Evolutionary conservation across 805 yeast species (phyloP).

Genomic region (Clavispora fructus): DNA sequence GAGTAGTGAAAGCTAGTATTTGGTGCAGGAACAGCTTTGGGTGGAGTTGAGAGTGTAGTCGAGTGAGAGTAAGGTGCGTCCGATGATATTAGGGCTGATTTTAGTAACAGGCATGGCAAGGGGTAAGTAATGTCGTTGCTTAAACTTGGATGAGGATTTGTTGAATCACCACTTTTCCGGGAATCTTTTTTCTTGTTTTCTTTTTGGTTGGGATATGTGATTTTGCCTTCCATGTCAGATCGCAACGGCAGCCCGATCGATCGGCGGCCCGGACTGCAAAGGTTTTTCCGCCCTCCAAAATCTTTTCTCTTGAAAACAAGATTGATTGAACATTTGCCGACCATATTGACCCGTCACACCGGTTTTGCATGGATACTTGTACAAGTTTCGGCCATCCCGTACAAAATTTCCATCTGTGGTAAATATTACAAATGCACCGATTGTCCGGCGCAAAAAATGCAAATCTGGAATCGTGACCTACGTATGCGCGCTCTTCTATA

Average conservation of each 20-base stretch:
- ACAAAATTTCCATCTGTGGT: too few relatives aligned
- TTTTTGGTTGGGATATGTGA: not conserved
- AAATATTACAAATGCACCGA: too few relatives aligned
- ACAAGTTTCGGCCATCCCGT: too few relatives aligned
- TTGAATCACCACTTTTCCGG: not conserved
- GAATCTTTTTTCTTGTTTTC: not conserved
- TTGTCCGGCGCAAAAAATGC: too few relatives aligned
- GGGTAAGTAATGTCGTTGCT: too few relatives aligned
- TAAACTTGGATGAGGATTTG: too few relatives aligned
- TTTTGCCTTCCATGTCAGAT: not conserved
- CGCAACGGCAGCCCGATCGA: not conserved
- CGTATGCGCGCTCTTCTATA: not conserved
- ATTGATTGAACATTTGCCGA: too few relatives aligned
- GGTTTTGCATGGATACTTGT: too few relatives aligned
- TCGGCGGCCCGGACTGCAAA: not conserved
- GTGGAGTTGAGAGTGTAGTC: not conserved
- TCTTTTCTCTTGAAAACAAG: too few relatives aligned
- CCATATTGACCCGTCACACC: too few relatives aligned
- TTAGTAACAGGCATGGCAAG: too few relatives aligned
- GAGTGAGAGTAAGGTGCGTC: not conserved
- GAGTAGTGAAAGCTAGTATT: not conserved
- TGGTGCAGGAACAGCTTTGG: not conserved
- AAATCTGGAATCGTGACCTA: not conserved
- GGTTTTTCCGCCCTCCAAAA: too few relatives aligned
- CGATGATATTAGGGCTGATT: not conserved